These are phyloP conservation scores for Aspergillus sp. DNA, from an alignment of 2,329 filamentous ascomycete genomes.

Conservation along the genomic window DNA sequence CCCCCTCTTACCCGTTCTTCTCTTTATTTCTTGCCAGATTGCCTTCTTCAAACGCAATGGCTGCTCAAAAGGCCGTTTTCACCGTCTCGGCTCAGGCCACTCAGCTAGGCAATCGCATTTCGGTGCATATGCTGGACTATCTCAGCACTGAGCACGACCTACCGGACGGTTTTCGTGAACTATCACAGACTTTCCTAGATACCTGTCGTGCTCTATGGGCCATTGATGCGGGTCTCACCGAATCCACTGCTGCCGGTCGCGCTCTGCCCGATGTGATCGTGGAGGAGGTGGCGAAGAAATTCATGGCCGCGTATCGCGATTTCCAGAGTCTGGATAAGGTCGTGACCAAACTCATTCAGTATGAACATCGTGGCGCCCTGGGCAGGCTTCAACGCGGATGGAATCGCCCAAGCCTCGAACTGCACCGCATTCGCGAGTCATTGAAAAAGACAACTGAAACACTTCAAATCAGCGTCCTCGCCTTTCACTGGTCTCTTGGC, in stretches of 20 bases:
- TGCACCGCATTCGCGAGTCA: slow-evolving; percentile 45
- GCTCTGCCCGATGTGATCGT: slow-evolving; percentile 62
- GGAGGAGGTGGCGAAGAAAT: slow-evolving; percentile 65
- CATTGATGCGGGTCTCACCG: slow-evolving; percentile 67
- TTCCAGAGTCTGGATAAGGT: slow-evolving; percentile 66
- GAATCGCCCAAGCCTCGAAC: slow-evolving; percentile 39
- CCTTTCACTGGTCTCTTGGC: slow-evolving; percentile 68
- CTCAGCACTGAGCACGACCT: slow-evolving; percentile 59
- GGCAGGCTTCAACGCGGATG: slow-evolving; percentile 63
- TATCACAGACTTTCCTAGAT: slow-evolving; percentile 68
- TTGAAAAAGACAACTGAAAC: slow-evolving; percentile 62
- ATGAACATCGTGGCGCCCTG: slow-evolving; percentile 63
- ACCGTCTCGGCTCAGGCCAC: slow-evolving; percentile 60
- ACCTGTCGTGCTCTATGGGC: slow-evolving; percentile 67
- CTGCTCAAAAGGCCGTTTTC: slow-evolving; percentile 22
- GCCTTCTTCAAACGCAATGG: not conserved
- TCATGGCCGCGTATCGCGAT: slow-evolving; percentile 62
- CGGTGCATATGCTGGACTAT: slow-evolving; percentile 66
- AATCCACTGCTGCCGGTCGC: slow-evolving; percentile 54
- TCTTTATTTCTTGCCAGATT: not conserved
- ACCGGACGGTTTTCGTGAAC: slow-evolving; percentile 58
- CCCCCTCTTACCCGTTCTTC: not conserved
- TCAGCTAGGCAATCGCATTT: slow-evolving; percentile 63
- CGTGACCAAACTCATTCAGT: slow-evolving; percentile 62
- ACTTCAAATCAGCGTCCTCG: slow-evolving; percentile 64